phyloP scores from a whole-genome alignment of 768 basidiomycete species.

The Daedaleopsis sinensis region DNA sequence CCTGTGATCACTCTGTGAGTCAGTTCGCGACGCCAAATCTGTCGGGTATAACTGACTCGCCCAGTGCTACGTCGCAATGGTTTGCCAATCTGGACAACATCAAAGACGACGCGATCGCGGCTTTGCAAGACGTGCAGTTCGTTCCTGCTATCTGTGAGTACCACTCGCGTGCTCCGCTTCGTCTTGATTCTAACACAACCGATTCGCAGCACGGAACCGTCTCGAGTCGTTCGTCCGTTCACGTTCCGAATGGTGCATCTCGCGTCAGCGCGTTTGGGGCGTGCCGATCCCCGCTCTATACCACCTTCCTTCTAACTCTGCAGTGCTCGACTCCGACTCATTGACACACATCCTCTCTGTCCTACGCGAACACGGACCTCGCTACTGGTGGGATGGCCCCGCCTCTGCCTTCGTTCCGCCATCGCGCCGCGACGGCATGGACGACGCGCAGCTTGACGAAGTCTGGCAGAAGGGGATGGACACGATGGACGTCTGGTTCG shows the following conservation, averaged over 20 bases:
- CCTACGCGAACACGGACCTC: slow-evolving; percentile 71
- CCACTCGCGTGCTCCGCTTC: background rate
- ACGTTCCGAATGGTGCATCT: slow-evolving; percentile 99
- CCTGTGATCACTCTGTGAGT: slow-evolving; percentile 89
- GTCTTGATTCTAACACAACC: background rate
- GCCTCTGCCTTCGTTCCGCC: slow-evolving; percentile 81
- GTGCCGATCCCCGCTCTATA: slow-evolving; percentile 93
- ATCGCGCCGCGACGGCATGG: slow-evolving; percentile 43
- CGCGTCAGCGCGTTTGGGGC: slow-evolving; percentile 96
- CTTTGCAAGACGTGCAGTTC: slow-evolving; percentile 73
- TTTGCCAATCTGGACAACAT: slow-evolving; percentile 90
- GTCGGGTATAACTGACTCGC: background rate
- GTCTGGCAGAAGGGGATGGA: slow-evolving; percentile 83
- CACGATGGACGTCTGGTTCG: slow-evolving; percentile 99
- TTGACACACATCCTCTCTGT: slow-evolving; percentile 77
- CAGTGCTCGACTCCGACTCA: slow-evolving; percentile 64
- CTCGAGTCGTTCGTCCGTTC: slow-evolving; percentile 84
- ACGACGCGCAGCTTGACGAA: slow-evolving; percentile 43
- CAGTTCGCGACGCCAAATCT: background rate
- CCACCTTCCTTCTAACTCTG: slow-evolving; percentile 59
- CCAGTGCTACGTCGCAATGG: slow-evolving; percentile 94
- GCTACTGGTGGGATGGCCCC: slow-evolving; percentile 92
- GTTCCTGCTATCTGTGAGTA: slow-evolving; percentile 72
- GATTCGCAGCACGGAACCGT: slow-evolving; percentile 74
- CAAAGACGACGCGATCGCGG: slow-evolving; percentile 72